Percentiles rank a stretch among this genome's conserved stretches.
phyloP scores from a whole-genome alignment of 2,329 filamentous ascomycete genomes.

The Myriosclerotinia scirpicola region DNA sequence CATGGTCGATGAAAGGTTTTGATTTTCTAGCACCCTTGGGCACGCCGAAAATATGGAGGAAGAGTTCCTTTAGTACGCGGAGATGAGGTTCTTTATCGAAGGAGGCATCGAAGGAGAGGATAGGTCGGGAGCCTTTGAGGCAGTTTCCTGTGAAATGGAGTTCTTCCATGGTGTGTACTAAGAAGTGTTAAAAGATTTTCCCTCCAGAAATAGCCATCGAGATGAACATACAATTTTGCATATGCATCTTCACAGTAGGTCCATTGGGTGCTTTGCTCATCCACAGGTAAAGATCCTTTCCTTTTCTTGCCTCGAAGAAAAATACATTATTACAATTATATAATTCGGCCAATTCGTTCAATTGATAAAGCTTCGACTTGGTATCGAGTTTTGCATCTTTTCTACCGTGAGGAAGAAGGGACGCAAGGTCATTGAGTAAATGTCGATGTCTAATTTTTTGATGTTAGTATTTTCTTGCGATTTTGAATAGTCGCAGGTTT shows the following conservation, averaged over 20 bases:
- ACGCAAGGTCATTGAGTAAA: conserved; percentile 82
- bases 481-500: conserved; percentile 4
- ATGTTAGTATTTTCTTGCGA: conserved; percentile 20
- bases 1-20: conserved; percentile 94
- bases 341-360: conserved; percentile 72
- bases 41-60: conserved; percentile 88
- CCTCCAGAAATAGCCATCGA: neutral
- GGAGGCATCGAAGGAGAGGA: conserved; percentile 85
- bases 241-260: conserved; percentile 65
- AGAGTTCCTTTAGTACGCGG: conserved; percentile 81
- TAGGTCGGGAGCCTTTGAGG: conserved; percentile 84
- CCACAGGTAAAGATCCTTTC: conserved; percentile 93
- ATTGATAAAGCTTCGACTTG: conserved; percentile 80
- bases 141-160: conserved; percentile 97
- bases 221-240: conserved; percentile 64
- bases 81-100: conserved; percentile 84
- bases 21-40: conserved; percentile 83
- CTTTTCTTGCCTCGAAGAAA: conserved; percentile 94
- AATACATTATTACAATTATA: conserved; percentile 95
- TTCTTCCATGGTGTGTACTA: conserved; percentile 94
- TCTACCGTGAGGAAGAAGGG: conserved; percentile 85
- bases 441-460: conserved; percentile 74
- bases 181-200: conserved; percentile 32
- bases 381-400: conserved; percentile 98
- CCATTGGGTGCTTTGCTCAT: conserved; percentile 78